phyloP scores from a whole-genome alignment of 2,329 filamentous ascomycete species.

The Neocatenulostroma microsporum region DNA sequence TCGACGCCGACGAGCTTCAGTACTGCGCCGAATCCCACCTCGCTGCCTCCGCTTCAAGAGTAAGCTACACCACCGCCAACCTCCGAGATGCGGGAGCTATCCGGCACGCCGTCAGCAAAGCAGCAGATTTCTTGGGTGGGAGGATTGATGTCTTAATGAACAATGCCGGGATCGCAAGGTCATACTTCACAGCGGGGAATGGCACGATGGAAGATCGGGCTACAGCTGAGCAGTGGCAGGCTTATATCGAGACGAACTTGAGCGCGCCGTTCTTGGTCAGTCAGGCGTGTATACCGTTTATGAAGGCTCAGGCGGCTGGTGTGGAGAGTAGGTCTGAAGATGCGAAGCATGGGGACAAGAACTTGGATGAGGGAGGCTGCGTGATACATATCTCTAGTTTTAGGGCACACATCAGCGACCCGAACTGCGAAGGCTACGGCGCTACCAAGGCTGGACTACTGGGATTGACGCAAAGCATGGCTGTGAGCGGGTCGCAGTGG shows the following conservation, averaged over 20 bases:
- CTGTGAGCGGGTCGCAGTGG: constrained; percentile 37
- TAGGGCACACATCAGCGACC: constrained; percentile 43
- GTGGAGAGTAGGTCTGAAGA: too few relatives aligned
- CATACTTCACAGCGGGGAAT: constrained; percentile 22
- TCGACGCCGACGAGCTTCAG: constrained; percentile 32
- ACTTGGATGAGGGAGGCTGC: constrained; percentile 16
- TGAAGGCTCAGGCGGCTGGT: constrained; percentile 16
- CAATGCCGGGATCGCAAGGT: constrained; percentile 34
- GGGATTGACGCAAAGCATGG: constrained; percentile 44
- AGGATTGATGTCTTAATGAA: constrained; percentile 37
- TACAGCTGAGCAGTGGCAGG: constrained; percentile 35
- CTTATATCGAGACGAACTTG: constrained; percentile 32
- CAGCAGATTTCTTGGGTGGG: constrained; percentile 29
- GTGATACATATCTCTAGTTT: constrained; percentile 46
- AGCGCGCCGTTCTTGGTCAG: constrained; percentile 29
- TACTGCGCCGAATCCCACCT: constrained; percentile 25
- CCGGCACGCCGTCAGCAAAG: constrained; percentile 27
- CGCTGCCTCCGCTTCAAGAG: too few relatives aligned
- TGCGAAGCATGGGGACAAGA: too few relatives aligned
- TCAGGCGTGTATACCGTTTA: constrained; percentile 23
- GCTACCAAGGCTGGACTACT: constrained; percentile 45
- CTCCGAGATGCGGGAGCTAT: constrained; percentile 22
- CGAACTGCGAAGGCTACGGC: constrained; percentile 44
- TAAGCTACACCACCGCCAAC: constrained; percentile 9
- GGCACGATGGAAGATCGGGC: too few relatives aligned